A percentile compares a stretch with the other conserved stretches of the same genome.
Evolutionary conservation across 2,329 filamentous ascomycete species (phyloP).

Genomic region (Aschersonia sp.): DNA sequence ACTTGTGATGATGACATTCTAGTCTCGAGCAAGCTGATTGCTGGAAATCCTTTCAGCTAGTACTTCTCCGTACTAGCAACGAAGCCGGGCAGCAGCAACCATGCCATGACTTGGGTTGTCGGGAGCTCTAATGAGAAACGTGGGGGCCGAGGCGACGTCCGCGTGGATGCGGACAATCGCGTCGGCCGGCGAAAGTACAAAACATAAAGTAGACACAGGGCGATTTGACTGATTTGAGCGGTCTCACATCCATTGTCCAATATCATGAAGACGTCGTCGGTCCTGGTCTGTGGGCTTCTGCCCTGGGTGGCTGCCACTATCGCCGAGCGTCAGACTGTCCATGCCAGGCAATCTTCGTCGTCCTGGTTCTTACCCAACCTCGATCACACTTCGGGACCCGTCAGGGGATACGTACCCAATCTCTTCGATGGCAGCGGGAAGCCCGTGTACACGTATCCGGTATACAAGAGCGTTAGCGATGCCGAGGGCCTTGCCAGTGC

Average conservation of each 20-base stretch:
- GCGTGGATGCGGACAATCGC: no score
- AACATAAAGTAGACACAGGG: background rate
- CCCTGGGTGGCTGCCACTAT: background rate
- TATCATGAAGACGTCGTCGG: background rate
- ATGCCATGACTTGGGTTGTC: no score
- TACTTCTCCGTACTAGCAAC: background rate
- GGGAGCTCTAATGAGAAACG: no score
- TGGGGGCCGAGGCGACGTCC: no score
- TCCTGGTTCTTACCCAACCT: conserved; percentile 10
- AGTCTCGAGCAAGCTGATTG: background rate
- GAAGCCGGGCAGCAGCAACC: no score
- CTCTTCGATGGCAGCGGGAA: conserved; percentile 3
- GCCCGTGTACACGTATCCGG: conserved; percentile 7
- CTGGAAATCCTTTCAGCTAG: background rate
- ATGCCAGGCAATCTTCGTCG: background rate
- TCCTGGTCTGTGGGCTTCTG: background rate
- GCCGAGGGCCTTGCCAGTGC: conserved; percentile 4
- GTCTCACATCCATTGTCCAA: background rate
- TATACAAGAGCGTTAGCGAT: conserved; percentile 7
- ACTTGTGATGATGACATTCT: no score
- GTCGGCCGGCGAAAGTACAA: background rate
- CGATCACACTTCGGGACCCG: conserved; percentile 7
- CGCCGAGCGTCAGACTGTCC: background rate
- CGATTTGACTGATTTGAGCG: no score
- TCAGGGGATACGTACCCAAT: conserved; percentile 8